phyloP scores from a whole-genome alignment of 1,284 basidiomycete genomes.

The Wallemia hederae region DNA sequence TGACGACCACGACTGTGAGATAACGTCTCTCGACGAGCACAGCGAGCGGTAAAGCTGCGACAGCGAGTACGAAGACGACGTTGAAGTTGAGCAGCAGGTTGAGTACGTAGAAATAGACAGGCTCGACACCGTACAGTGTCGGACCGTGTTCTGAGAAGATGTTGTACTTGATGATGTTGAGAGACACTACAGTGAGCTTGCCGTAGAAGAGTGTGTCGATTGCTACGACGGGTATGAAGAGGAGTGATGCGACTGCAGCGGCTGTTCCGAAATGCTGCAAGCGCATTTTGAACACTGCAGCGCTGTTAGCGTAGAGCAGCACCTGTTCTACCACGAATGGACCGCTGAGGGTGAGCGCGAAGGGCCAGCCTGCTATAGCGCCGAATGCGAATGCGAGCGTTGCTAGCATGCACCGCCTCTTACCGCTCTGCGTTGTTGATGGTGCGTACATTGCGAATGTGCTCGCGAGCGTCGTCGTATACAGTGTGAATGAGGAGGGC shows the following conservation, averaged over 20 bases:
- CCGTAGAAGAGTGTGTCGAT: conserved; percentile 76
- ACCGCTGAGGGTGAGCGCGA: conserved; percentile 50
- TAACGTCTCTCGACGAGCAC: conserved; percentile 42
- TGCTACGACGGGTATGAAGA: conserved; percentile 43
- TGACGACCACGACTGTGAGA: conserved; percentile 38
- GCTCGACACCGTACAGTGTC: conserved; percentile 73
- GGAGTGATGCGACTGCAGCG: conserved; percentile 26
- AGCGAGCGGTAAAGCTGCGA: conserved; percentile 41
- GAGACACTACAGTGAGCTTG: conserved; percentile 42
- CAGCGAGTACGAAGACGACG: conserved; percentile 44
- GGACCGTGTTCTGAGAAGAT: conserved; percentile 33
- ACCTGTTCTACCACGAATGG: conserved; percentile 82
- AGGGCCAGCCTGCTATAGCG: conserved; percentile 86
- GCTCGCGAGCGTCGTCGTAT: conserved; percentile 52
- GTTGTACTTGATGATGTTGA: conserved; percentile 88
- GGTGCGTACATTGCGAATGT: conserved; percentile 45
- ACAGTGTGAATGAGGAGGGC: conserved; percentile 87
- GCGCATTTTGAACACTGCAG: conserved; percentile 15
- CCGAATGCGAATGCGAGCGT: conserved; percentile 49
- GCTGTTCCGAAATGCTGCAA: conserved; percentile 32
- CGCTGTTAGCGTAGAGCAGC: conserved; percentile 33
- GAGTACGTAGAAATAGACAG: conserved; percentile 48
- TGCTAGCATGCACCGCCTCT: conserved; percentile 24
- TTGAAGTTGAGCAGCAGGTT: conserved; percentile 89
- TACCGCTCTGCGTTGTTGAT: conserved; percentile 24